A percentile compares a stretch with the other conserved stretches of the same genome.
Evolutionary conservation across 495 filamentous ascomycete species (phyloP).

Genomic region (Penicillium cinerascens): DNA sequence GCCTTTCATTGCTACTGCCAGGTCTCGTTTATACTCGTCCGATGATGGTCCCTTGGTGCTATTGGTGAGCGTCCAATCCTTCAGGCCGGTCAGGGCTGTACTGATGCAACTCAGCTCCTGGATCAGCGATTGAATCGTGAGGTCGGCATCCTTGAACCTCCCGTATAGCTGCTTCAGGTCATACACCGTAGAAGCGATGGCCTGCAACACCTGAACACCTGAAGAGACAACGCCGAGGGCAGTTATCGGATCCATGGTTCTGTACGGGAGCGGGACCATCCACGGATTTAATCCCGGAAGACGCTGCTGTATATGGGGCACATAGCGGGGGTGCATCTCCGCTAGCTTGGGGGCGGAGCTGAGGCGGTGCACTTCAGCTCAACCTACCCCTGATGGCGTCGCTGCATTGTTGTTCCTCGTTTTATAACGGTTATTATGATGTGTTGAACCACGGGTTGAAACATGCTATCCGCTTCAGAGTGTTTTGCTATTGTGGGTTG

Average conservation of each 20-base stretch:
- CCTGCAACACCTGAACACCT: slow-evolving; percentile 27
- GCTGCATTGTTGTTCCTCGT: not conserved
- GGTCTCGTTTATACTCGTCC: slow-evolving; percentile 26
- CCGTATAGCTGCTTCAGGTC: slow-evolving; percentile 32
- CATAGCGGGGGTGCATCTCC: not conserved
- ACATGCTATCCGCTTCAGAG: not conserved
- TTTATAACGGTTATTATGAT: no score
- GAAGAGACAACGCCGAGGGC: slow-evolving; percentile 30
- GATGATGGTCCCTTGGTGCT: slow-evolving; percentile 21
- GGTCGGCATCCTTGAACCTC: slow-evolving; percentile 41
- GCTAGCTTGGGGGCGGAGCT: not conserved
- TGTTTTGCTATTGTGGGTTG: not conserved
- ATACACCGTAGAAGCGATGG: slow-evolving; percentile 32
- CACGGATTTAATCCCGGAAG: no score
- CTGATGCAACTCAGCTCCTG: slow-evolving; percentile 38
- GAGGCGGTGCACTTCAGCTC: not conserved
- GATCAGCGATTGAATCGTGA: slow-evolving; percentile 40
- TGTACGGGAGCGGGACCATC: not conserved
- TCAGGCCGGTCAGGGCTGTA: slow-evolving; percentile 38
- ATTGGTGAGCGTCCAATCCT: slow-evolving; percentile 36
- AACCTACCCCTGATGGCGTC: no score
- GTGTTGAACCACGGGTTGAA: no score
- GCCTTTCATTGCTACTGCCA: slow-evolving; percentile 42
- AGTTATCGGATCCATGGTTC: slow-evolving; percentile 32
- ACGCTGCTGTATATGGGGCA: not conserved